phyloP scores from a whole-genome alignment of 495 filamentous ascomycete species.

The Neurospora discreta region DNA sequence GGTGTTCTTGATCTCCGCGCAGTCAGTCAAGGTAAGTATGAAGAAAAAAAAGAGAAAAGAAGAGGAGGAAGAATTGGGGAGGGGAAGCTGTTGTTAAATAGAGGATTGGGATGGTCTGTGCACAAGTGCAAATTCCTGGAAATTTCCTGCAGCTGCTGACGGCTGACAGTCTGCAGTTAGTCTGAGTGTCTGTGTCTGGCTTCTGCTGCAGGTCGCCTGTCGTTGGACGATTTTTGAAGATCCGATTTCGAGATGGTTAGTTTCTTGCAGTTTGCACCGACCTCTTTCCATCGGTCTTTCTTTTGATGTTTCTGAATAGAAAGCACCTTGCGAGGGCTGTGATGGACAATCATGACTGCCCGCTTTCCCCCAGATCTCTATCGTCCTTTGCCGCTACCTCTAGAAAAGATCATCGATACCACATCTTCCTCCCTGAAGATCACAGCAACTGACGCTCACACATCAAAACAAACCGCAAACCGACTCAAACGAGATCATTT shows the following conservation, averaged over 20 bases:
- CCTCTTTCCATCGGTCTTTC: background rate
- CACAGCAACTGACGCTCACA: background rate
- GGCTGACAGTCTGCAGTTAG: background rate
- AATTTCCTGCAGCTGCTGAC: background rate
- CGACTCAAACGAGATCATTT: background rate
- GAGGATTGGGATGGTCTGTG: background rate
- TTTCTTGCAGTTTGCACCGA: background rate
- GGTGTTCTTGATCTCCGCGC: background rate
- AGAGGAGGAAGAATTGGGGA: background rate
- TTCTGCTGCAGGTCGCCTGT: background rate
- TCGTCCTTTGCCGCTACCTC: too few species aligned
- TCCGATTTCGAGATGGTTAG: background rate
- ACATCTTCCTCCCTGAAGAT: background rate
- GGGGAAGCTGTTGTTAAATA: background rate
- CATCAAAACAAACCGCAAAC: background rate
- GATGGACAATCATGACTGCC: too few species aligned
- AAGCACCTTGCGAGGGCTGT: too few species aligned
- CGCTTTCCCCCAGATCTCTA: too few species aligned
- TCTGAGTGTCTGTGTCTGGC: too few species aligned
- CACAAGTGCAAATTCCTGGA: background rate
- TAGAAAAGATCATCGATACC: background rate
- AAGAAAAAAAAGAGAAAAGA: background rate
- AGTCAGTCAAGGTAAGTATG: background rate
- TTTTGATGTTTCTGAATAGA: too few species aligned
- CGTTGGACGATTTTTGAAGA: background rate